Conservation (phyloP, 495 filamentous ascomycete species). For the Daldinia childiae region DNA sequence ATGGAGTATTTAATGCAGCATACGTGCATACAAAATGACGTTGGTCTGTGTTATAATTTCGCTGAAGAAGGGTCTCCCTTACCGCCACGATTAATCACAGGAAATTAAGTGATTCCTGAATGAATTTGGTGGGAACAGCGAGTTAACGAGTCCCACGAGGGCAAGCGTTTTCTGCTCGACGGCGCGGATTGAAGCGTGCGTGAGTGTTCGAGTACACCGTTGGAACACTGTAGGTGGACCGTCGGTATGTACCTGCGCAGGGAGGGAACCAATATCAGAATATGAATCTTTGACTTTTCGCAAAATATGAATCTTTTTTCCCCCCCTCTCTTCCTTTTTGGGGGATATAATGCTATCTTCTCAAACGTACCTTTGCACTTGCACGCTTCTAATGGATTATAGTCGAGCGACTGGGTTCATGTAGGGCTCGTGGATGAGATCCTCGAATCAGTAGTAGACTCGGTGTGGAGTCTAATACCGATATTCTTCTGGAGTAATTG, state of each 20-base stretch:
- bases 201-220: slow-evolving; percentile 64
- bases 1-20: slow-evolving; percentile 46
- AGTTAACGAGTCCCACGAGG: slow-evolving; percentile 76
- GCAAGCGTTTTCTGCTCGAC: slow-evolving; percentile 56
- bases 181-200: slow-evolving; percentile 50
- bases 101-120: slow-evolving; percentile 59
- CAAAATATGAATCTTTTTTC: slow-evolving; percentile 10
- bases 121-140: slow-evolving; percentile 68
- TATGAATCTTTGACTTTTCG: slow-evolving; percentile 11
- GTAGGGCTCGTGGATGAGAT: slow-evolving; percentile 44
- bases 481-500: slow-evolving; percentile 45
- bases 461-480: slow-evolving; percentile 45
- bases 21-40: slow-evolving; percentile 43
- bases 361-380: slow-evolving; percentile 47
- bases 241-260: slow-evolving; percentile 59
- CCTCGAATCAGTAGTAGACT: slow-evolving; percentile 49
- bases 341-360: slow-evolving; percentile 8
- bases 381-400: slow-evolving; percentile 47
- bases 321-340: neutral
- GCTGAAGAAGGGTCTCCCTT: slow-evolving; percentile 63
- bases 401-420: slow-evolving; percentile 47
- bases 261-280: slow-evolving; percentile 47
- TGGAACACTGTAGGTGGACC: slow-evolving; percentile 52
- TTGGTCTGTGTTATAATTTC: slow-evolving; percentile 47
- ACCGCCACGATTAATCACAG: slow-evolving; percentile 71